Conservation (phyloP, 441 rosid species). For the Pelargonium cotyledonis region DNA sequence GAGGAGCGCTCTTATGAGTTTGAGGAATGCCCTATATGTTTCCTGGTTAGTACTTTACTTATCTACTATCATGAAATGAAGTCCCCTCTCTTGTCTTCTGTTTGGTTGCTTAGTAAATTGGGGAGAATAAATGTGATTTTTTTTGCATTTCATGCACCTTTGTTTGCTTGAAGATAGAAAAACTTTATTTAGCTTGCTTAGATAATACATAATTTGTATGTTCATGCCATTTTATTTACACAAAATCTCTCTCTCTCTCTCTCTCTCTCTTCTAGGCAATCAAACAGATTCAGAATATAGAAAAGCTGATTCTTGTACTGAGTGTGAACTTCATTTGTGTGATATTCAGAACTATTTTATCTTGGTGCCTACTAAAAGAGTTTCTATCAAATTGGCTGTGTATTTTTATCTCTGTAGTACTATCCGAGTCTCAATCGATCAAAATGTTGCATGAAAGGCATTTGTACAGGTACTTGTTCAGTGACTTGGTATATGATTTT, state of each 20-base stretch:
- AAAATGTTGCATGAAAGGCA: conserved; percentile 91
- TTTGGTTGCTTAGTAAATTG: conserved; percentile 3
- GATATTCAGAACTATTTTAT: conserved; percentile 2
- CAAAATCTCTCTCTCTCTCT: no score
- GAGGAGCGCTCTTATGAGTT: conserved; percentile 67
- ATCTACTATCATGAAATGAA: neutral
- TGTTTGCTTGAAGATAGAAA: no score
- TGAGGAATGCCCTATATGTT: conserved; percentile 98
- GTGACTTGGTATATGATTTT: conserved; percentile 13
- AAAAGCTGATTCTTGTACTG: no score
- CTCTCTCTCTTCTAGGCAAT: no score
- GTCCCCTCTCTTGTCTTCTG: neutral
- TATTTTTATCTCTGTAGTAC: conserved; percentile 36
- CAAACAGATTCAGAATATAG: neutral
- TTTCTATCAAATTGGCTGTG: conserved; percentile 9
- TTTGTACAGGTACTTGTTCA: conserved; percentile 75
- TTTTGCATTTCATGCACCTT: conserved; percentile 1
- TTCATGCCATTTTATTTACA: no score
- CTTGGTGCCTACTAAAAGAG: neutral
- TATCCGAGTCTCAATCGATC: conserved; percentile 98
- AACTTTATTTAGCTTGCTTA: neutral
- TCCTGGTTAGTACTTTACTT: conserved; percentile 55
- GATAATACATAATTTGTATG: neutral
- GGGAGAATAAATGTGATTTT: neutral
- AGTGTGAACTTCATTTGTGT: neutral